These are phyloP conservation scores for Penicillium turbatum DNA, from an alignment of 495 filamentous ascomycete genomes.

Conservation along the genomic window DNA sequence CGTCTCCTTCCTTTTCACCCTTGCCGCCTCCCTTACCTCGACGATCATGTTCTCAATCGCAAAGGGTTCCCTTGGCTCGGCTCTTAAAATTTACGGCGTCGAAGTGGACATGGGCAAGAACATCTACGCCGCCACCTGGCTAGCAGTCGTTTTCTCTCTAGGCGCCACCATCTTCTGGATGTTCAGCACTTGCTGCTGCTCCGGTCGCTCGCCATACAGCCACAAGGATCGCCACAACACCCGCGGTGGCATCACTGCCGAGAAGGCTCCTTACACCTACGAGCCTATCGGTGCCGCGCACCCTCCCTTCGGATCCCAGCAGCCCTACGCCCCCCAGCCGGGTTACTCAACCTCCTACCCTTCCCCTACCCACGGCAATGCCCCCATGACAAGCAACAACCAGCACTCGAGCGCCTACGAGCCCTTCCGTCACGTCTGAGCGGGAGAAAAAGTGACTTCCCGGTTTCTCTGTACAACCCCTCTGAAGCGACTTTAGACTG, in stretches of 20 bases:
- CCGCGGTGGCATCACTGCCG: slow-evolving; percentile 33
- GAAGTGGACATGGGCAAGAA: slow-evolving; percentile 56
- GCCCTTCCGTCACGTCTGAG: slow-evolving; percentile 45
- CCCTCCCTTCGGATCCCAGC: slow-evolving; percentile 14
- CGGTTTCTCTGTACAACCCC: slow-evolving; percentile 4
- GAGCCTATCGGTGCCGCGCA: slow-evolving; percentile 41
- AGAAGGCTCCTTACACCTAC: slow-evolving; percentile 51
- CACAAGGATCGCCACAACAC: slow-evolving; percentile 27
- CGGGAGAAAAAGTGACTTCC: slow-evolving; percentile 1
- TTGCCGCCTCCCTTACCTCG: slow-evolving; percentile 54
- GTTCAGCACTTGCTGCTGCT: slow-evolving; percentile 88
- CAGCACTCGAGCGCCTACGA: slow-evolving; percentile 37
- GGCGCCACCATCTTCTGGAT: slow-evolving; percentile 80
- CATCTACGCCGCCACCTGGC: slow-evolving; percentile 70
- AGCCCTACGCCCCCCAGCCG: slow-evolving; percentile 12
- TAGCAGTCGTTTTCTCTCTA: slow-evolving; percentile 71
- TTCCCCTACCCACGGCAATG: slow-evolving; percentile 16
- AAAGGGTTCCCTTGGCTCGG: slow-evolving; percentile 53
- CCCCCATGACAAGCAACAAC: slow-evolving; percentile 22
- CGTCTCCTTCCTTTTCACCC: slow-evolving; percentile 53
- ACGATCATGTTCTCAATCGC: slow-evolving; percentile 60
- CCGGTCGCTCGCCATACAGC: slow-evolving; percentile 50
- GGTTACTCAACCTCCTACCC: slow-evolving; percentile 31
- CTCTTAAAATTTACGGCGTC: slow-evolving; percentile 63
- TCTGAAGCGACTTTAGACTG: slow-evolving; percentile 23